A percentile compares a stretch with the other conserved stretches of the same genome.
phyloP scores from a whole-genome alignment of 768 basidiomycete genomes.

The Xanthoconium stramineum region DNA sequence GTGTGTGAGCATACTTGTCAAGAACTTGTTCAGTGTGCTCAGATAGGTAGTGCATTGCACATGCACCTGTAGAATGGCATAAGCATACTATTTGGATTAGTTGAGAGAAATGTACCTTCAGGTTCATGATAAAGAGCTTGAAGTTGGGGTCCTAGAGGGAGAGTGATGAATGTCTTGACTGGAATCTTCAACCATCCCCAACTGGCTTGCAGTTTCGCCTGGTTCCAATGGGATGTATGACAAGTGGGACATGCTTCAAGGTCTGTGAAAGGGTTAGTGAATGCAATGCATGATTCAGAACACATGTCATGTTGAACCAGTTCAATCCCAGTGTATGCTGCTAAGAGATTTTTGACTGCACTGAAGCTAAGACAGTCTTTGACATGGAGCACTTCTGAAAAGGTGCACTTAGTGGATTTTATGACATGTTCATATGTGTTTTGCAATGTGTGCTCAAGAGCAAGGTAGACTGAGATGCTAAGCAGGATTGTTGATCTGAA shows the following conservation, averaged over 20 bases:
- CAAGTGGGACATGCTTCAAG: neutral
- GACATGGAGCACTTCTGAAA: neutral
- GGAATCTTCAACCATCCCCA: neutral
- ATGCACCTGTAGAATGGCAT: neutral
- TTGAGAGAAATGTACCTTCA: too few relatives aligned
- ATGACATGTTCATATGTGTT: neutral
- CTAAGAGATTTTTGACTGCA: neutral
- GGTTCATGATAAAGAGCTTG: neutral
- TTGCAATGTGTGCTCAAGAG: neutral
- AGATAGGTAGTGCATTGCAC: neutral
- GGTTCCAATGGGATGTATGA: neutral
- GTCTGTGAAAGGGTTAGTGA: neutral
- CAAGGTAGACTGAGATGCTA: neutral
- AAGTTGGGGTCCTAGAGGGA: neutral
- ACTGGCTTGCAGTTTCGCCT: neutral
- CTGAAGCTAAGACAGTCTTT: neutral
- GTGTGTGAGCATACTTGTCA: neutral
- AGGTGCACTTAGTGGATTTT: neutral
- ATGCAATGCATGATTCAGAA: neutral
- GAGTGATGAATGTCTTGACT: neutral
- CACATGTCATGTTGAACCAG: neutral
- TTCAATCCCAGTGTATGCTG: neutral
- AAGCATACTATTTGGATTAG: too few relatives aligned
- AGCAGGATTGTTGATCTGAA: neutral
- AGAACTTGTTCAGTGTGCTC: neutral